A percentile compares a stretch with the other conserved stretches of the same genome.
Evolutionary conservation across 2,329 filamentous ascomycete species (phyloP).

Genomic region (Achaetomium macrosporum): DNA sequence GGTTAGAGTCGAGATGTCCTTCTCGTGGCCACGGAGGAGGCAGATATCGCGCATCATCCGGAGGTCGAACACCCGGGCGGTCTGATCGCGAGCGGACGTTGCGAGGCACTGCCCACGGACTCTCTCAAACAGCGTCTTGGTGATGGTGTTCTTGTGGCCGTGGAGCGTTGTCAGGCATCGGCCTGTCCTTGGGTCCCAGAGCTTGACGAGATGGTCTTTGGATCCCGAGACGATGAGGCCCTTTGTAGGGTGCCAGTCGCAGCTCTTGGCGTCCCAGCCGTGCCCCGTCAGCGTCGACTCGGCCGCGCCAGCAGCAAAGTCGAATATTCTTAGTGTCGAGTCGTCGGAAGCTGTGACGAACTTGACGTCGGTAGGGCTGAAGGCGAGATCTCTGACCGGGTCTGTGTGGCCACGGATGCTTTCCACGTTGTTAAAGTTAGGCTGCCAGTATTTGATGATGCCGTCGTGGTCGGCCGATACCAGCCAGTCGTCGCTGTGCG

Average conservation of each 20-base stretch:
- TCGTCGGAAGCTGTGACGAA: conserved; percentile 97
- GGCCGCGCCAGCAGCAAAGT: conserved; percentile 81
- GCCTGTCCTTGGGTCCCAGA: conserved; percentile 93
- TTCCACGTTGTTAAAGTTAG: conserved; percentile 98
- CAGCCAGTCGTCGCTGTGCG: conserved; percentile 94
- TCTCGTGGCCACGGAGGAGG: conserved; percentile 88
- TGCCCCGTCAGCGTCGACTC: conserved; percentile 86
- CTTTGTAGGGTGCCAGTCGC: conserved; percentile 96
- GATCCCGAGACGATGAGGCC: conserved; percentile 91
- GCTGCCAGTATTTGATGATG: conserved; percentile 96
- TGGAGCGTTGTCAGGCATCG: conserved; percentile 90
- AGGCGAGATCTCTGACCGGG: conserved; percentile 84
- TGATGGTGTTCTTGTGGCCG: conserved; percentile 95
- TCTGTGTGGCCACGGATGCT: conserved; percentile 87
- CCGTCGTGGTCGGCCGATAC: conserved; percentile 94
- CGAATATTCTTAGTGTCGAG: conserved; percentile 88
- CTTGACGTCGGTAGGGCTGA: conserved; percentile 89
- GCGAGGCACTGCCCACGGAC: conserved; percentile 79
- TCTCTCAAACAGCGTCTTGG: conserved; percentile 84
- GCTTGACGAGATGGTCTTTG: conserved; percentile 94
- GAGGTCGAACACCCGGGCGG: conserved; percentile 86
- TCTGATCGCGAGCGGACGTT: conserved; percentile 89
- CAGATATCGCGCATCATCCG: conserved; percentile 98
- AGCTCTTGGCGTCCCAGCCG: conserved; percentile 94
- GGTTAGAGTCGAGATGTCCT: conserved; percentile 84